Evolutionary conservation across 345 rosid genomes (phyloP), one percentile per base, ranked within the genome.

Genomic region (Camelina sativa): DNA sequence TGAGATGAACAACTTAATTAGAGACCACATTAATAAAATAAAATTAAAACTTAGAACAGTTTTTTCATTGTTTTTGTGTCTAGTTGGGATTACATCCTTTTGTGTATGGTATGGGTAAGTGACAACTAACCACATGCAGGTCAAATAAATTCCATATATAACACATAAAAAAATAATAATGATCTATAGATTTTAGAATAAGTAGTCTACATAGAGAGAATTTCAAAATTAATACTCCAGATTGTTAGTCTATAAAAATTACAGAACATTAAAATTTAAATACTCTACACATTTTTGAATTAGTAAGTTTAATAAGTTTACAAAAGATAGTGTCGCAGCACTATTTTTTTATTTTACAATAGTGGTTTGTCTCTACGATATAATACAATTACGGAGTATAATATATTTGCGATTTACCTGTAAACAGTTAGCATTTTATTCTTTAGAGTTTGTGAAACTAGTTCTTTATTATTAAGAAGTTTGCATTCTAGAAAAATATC

Each of bases 1-100:
- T 59, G 13, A 56, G 58, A 35, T 65, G 43, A 57, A 46, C 43
- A 62, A 40, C 41, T n/a, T 37, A 2, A 38, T 38, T n/a, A 10
- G 0, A 10, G 1, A 40, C 23, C 40, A 62, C 44, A 25, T 38
- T 62, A 41, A 37, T 62, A 41, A 37, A 37, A 37, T 2, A 8
- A 32, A n/a, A 57, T 16, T 6, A 34, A 34, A 7, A 34, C 37
- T 34, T 34, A 3, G 30, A 28, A 28, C 0, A 4, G 0, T 28
- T 28, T 28, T 4, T 28, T 3, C 0, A 0, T 3, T 28, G 4
- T 28, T 28, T 28, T 28, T 28, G 5, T 28, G 5, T 28, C 30
- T 28, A 3, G 30, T 28, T 28, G 30, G 5, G 30, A 28, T 28
- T 28, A 28, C 25, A 4, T 22, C 0, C 12, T 62, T 28, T 32